Base-by-base conservation (phyloP, 768 basidiomycete genomes). In the Gymnopilus dilepis region DNA sequence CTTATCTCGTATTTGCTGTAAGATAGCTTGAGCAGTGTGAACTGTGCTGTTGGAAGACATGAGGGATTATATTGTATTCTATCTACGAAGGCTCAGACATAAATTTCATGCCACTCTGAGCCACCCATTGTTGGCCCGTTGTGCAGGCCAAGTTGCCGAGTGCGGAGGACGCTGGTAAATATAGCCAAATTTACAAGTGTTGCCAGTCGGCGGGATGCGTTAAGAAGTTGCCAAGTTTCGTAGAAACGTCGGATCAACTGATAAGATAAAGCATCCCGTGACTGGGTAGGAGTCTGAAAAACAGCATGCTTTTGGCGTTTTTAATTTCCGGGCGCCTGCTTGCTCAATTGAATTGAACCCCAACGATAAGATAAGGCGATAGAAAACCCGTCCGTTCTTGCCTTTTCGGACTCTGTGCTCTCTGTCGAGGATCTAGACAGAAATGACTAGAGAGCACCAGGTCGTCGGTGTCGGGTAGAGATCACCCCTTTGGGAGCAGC, bases 341-440 rank as follows among this genome's bases (percentile, higher is more conserved):
- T 53, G 19, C 12, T 17, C 17, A 34, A 34, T 37, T 26, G 19
- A 19, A 1, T 38, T 54, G 33, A 54, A 28, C 19, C 31, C 26
- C 26, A 13, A n/a, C 31, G 52, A 54, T 54, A 54, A 54, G 52
- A 54, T 54, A 54, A 54, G 37, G 40, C 24, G 8, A 21, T 33
- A 47, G 24, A 45, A 22, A 22, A 13, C 21, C 21, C 45, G 13
- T 47, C 45, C 45, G 45, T n/a, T 21, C 21, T 22, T 47, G 19
- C 21, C 45, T 26, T 22, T 26, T 22, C 4, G 5, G 9, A 21
- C 19, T 24, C 19, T 15, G 9, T 15, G 19, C 34, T 38, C 22
- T 17, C 34, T 2, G 34, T 24, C 26, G 7, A 40, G 24, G 26
- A 2, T 26, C 22, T 24, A 38, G 37, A 37, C 19, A 54, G 34